These are phyloP conservation scores for Anthracocystis walkeri DNA, from an alignment of 1,284 basidiomycete species.

Conservation along the genomic window DNA sequence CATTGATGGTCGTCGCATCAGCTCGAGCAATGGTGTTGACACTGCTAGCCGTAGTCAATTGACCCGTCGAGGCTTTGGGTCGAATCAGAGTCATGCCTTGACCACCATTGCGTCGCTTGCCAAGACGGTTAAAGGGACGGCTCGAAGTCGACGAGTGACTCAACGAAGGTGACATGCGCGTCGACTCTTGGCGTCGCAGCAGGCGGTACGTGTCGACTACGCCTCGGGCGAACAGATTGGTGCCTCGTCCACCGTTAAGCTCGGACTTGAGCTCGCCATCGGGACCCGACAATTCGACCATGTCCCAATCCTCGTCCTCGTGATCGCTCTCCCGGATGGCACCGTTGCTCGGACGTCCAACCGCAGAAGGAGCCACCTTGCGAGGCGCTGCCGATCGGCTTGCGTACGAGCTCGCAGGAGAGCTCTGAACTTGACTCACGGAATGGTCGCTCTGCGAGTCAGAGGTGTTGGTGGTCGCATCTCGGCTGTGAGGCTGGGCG, in stretches of 20 bases:
- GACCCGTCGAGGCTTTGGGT: constrained; percentile 26
- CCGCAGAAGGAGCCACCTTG: constrained; percentile 42
- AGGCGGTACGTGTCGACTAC: constrained; percentile 67
- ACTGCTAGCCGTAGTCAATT: constrained; percentile 41
- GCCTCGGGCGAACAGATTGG: constrained; percentile 67
- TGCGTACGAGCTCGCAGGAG: constrained; percentile 48
- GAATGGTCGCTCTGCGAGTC: constrained; percentile 56
- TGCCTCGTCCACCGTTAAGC: constrained; percentile 66
- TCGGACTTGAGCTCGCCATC: constrained; percentile 58
- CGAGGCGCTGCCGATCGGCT: constrained; percentile 24
- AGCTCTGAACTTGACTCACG: constrained; percentile 40
- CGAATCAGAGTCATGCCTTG: constrained; percentile 31
- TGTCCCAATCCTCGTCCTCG: constrained; percentile 67
- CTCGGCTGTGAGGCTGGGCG: constrained; percentile 34
- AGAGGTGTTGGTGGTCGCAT: constrained; percentile 38
- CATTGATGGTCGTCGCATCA: constrained; percentile 1
- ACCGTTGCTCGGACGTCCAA: constrained; percentile 49
- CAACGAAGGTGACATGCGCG: constrained; percentile 37
- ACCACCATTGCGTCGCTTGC: constrained; percentile 48
- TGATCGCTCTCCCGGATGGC: constrained; percentile 48
- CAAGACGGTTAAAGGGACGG: constrained; percentile 54
- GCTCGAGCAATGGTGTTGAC: constrained; percentile 23
- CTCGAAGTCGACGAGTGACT: constrained; percentile 44
- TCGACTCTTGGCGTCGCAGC: constrained; percentile 72
- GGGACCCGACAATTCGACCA: constrained; percentile 57